Conservation (phyloP, 2,329 filamentous ascomycete genomes). For the Xylaria sp. region DNA sequence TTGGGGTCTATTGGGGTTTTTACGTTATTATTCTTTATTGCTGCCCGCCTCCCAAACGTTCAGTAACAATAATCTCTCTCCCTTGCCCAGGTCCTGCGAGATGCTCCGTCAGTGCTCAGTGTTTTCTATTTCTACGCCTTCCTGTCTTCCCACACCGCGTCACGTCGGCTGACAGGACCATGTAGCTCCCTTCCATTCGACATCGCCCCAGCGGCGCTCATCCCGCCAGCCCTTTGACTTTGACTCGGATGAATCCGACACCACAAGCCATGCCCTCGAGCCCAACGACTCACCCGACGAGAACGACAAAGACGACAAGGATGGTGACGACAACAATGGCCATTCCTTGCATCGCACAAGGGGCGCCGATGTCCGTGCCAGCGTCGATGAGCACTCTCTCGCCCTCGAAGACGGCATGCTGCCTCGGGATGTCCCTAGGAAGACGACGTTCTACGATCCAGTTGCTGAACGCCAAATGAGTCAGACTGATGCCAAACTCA, state of each 20-base stretch:
- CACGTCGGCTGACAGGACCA: conserved; percentile 29
- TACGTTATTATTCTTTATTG: conserved; percentile 1
- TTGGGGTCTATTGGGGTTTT: too few relatives aligned
- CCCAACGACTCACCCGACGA: conserved; percentile 50
- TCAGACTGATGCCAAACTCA: conserved; percentile 92
- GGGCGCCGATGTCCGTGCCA: conserved; percentile 37
- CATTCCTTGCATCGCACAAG: conserved; percentile 7
- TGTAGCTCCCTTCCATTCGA: conserved; percentile 46
- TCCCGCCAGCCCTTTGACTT: conserved; percentile 47
- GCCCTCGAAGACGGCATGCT: conserved; percentile 64
- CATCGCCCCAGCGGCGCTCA: conserved; percentile 49
- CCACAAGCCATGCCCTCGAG: conserved; percentile 44
- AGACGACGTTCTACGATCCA: conserved; percentile 92
- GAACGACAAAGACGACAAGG: conserved; percentile 39
- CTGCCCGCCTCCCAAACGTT: neutral
- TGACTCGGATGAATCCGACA: conserved; percentile 53
- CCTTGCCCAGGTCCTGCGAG: neutral
- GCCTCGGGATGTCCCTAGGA: conserved; percentile 68
- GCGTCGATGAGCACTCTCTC: conserved; percentile 45
- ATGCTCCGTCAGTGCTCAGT: conserved; percentile 34
- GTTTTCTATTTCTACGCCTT: conserved; percentile 17
- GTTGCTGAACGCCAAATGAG: conserved; percentile 94
- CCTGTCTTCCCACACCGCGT: conserved; percentile 15
- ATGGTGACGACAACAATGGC: conserved; percentile 34
- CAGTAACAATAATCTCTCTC: neutral